Base-by-base conservation (phyloP, 164 flowering plant genomes). In the Buxus sempervirens region DNA sequence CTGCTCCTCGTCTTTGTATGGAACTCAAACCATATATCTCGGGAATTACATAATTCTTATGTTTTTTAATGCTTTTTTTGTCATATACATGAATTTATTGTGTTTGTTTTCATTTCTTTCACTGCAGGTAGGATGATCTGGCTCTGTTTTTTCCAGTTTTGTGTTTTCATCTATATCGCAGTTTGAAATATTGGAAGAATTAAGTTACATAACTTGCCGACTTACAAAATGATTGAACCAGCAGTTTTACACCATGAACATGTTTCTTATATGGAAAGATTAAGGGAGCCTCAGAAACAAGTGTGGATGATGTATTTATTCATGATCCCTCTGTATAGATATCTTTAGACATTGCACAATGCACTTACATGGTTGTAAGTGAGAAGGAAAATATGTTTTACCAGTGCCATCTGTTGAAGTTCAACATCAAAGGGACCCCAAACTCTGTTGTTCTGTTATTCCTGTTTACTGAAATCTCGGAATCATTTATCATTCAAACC, bases 1-100 rank as follows among this genome's bases (percentile, higher is more conserved):
- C 85, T 70, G 90, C 94, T 76, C 96, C 97, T 77, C 97, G 99
- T 62, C 89, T 96, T 41, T 83, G 98, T 93, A 88, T 76, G 93
- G 32, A 56, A 65, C 74, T 63, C 57, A 26, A 54, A 54, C 54
- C 20, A 13, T 23, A 1, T 22, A 13, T 1, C 24, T 21, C 51
- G 18, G 53, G 20, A 4, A 28, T 16, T 24, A n/a, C 59, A 32
- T n/a, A 65, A 48, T 57, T 38, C 2, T 13, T 26, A 32, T 53
- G n/a, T 55, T 54, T n/a, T 60, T 3, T 54, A 16, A 65, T 13
- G 41, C 21, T 13, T 20, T 18, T 42, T 23, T 54, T 54, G 13
- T 16, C 73, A 54, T 36, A 63, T 63, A 1, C 20, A 36, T 24
- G 18, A 12, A 18, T n/a, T 21, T 20, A 27, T 59, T 20, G 9